Conservation (phyloP, 768 basidiomycete genomes). For the Amanita thiersii region DNA sequence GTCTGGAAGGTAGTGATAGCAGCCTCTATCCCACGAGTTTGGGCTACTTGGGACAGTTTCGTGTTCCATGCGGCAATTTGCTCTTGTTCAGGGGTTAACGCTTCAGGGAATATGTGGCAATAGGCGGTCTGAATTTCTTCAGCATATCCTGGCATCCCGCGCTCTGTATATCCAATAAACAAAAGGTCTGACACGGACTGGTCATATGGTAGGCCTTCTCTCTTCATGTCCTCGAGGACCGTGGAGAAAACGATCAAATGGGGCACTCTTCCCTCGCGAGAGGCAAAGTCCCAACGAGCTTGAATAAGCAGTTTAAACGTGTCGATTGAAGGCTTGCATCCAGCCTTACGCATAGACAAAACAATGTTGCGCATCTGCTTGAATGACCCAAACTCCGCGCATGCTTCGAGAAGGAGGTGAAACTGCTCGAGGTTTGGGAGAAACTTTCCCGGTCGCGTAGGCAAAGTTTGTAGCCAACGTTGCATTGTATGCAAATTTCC, state of each 20-base stretch:
- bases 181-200: constrained; percentile 31
- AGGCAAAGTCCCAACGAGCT: constrained; percentile 26
- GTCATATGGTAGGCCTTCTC: constrained; percentile 34
- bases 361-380: constrained; percentile 26
- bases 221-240: constrained; percentile 40
- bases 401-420: constrained; percentile 41
- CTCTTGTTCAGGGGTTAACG: constrained; percentile 12
- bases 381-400: constrained; percentile 21
- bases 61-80: constrained; percentile 11
- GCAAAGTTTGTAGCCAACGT: constrained; percentile 48
- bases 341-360: constrained; percentile 26
- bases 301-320: constrained; percentile 44
- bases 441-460: constrained; percentile 35
- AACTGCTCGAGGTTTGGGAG: constrained; percentile 45
- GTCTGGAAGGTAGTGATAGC: constrained; percentile 27
- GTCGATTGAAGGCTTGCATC: constrained; percentile 33
- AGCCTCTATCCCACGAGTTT: constrained; percentile 8
- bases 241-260: constrained; percentile 26
- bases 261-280: constrained; percentile 19
- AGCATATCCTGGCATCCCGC: constrained; percentile 27
- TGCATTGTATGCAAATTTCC: constrained; percentile 35
- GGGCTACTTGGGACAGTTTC: constrained; percentile 8
- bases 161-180: constrained; percentile 32
- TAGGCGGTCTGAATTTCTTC: constrained; percentile 31
- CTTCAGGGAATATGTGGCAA: constrained; percentile 16